Evolutionary conservation across 2,329 filamentous ascomycete species (phyloP).

Genomic region (Trichophyton benhamiae): DNA sequence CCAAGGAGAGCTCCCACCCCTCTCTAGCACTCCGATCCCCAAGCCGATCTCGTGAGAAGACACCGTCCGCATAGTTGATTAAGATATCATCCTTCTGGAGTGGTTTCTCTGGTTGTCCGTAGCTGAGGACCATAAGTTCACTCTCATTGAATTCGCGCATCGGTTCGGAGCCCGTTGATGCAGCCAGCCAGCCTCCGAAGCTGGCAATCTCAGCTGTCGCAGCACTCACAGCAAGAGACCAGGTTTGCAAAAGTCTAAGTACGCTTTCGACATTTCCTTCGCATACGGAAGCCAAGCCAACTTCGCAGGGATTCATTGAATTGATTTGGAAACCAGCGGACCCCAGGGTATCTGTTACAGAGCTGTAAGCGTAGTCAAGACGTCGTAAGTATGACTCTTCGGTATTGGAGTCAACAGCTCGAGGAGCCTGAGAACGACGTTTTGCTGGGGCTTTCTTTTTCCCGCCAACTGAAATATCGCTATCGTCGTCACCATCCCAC

Average conservation of each 20-base stretch:
- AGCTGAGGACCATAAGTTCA: constrained; percentile 71
- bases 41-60: constrained; percentile 34
- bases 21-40: constrained; percentile 39
- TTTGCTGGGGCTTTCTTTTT: constrained; percentile 9
- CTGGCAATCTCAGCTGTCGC: constrained; percentile 73
- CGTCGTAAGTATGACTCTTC: constrained; percentile 61
- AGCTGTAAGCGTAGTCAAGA: constrained; percentile 56
- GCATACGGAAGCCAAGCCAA: constrained; percentile 68
- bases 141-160: constrained; percentile 65
- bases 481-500: constrained; percentile 74
- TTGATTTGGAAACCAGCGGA: constrained; percentile 61
- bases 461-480: constrained; percentile 26
- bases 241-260: constrained; percentile 59
- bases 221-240: constrained; percentile 68
- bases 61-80: constrained; percentile 57
- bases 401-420: constrained; percentile 40
- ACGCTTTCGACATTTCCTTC: constrained; percentile 71
- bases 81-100: constrained; percentile 70
- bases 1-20: constrained; percentile 83
- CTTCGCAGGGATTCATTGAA: constrained; percentile 60
- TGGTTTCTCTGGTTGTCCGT: constrained; percentile 46
- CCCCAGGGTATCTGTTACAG: constrained; percentile 50
- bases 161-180: constrained; percentile 42
- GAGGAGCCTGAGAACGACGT: constrained; percentile 23
- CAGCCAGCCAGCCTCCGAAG: constrained; percentile 70